phyloP scores from a whole-genome alignment of 2,329 filamentous ascomycete species.

The Xylariaceae sp. region DNA sequence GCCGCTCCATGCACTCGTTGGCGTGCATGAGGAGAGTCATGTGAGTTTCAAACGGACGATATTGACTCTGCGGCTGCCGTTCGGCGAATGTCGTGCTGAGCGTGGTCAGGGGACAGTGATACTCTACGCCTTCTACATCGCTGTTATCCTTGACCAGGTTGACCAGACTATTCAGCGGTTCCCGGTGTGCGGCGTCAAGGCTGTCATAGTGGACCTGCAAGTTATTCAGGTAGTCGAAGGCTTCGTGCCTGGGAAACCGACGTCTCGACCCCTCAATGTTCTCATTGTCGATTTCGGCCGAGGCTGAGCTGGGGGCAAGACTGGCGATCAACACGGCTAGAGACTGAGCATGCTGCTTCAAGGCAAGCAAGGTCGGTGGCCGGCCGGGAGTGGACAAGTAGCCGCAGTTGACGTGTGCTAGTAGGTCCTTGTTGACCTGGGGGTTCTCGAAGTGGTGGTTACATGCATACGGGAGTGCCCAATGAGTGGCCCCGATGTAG shows the following conservation, averaged over 20 bases:
- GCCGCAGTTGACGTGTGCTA: constrained; percentile 58
- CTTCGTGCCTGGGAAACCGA: constrained; percentile 47
- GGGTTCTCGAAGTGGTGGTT: constrained; percentile 41
- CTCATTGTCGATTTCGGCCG: constrained; percentile 36
- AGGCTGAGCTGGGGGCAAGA: constrained; percentile 44
- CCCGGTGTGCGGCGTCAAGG: constrained; percentile 50
- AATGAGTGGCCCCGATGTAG: constrained; percentile 45
- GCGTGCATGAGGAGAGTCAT: constrained; percentile 58
- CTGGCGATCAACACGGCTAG: constrained; percentile 55
- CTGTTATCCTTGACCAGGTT: constrained; percentile 50
- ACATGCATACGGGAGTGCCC: constrained; percentile 45
- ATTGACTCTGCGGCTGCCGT: constrained; percentile 21
- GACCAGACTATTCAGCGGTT: constrained; percentile 48
- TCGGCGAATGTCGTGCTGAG: constrained; percentile 25
- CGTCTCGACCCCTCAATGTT: constrained; percentile 18
- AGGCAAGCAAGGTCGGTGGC: constrained; percentile 56
- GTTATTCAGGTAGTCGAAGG: constrained; percentile 61
- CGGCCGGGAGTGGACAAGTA: constrained; percentile 57
- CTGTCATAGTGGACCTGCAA: constrained; percentile 52
- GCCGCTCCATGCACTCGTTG: constrained; percentile 60
- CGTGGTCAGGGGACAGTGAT: constrained; percentile 50
- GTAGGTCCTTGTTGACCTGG: constrained; percentile 34
- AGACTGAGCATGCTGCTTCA: constrained; percentile 65
- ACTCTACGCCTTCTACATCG: constrained; percentile 45
- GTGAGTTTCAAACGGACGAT: constrained; percentile 49